Evolutionary conservation across 2,329 filamentous ascomycete species (phyloP), one percentile per base, ranked within the genome.

Genomic region (Xylaria arbuscula): DNA sequence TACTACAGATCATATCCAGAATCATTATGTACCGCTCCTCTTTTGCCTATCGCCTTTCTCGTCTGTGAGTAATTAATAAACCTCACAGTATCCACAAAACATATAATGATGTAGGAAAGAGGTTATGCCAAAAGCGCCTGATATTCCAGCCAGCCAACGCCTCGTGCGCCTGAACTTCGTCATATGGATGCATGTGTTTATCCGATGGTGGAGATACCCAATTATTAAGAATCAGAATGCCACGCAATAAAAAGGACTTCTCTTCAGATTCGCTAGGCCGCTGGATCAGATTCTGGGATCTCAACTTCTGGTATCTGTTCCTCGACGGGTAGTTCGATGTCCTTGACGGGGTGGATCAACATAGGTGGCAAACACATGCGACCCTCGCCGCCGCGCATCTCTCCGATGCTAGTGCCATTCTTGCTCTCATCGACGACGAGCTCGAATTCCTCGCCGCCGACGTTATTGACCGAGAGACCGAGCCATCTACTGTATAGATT

Each of bases 291-390:
- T 76, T 87, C 72, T 67, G 85, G 72, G 76, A 81, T 76, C 66
- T 79, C 82, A 3, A 83, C 78, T 7, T 83, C 84, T 4, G 81
- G 81, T 1, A 85, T 81, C 50, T 85, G 83, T 32, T 85, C 85
- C 78, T 87, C 90, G 1, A 92, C 88, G 8, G 89, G 87, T 59
- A 91, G 75, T 66, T 91, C 88, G 5, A 94, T 86, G 62, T 88
- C 87, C 83, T 97, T 98, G 62, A 97, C 87, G 0, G 94, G 94
- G 85, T 98, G 94, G 71, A 98, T 81, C 70, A 97, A 81, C 90
- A 97, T 95, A 0, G 92, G 93, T 8, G 94, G 93, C 48, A 97
- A 82, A 81, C 94, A 98, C 93, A 97, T 97, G 68, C 94, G 87
- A 11, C 93, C 93, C 79, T 94, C 92, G 17, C 91, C 90, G 56